Percentiles rank a stretch among this genome's conserved stretches.
Conservation (phyloP, 1,284 basidiomycete species). For the Heterobasidion parviporum region DNA sequence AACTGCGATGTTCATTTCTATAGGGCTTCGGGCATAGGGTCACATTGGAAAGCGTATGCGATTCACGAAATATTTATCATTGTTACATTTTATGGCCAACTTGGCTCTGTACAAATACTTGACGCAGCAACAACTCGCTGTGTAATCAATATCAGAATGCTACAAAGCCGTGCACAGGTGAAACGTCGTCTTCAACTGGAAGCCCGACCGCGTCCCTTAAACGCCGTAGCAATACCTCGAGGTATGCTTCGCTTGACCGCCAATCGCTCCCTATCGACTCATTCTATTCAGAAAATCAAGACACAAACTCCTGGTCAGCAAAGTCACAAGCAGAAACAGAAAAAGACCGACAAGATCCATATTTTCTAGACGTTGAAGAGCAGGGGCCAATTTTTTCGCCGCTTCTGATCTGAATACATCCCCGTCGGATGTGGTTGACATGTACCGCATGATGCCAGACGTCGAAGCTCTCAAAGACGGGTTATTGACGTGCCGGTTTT, state of each 20-base stretch:
- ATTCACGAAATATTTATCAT: neutral
- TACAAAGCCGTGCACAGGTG: neutral
- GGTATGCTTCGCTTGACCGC: slow-evolving; percentile 52
- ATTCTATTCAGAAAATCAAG: slow-evolving; percentile 9
- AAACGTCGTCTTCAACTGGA: slow-evolving; percentile 26
- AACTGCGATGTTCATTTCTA: slow-evolving; percentile 7
- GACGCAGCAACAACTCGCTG: neutral
- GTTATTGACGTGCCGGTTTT: slow-evolving; percentile 28
- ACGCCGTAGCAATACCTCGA: slow-evolving; percentile 63
- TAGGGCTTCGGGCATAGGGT: too few species aligned
- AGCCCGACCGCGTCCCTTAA: slow-evolving; percentile 53
- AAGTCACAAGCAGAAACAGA: slow-evolving; percentile 2
- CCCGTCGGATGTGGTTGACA: slow-evolving; percentile 41
- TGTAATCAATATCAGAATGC: neutral
- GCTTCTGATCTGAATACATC: slow-evolving; percentile 48
- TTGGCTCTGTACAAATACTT: neutral
- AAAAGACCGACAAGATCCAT: slow-evolving; percentile 41
- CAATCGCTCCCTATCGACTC: slow-evolving; percentile 30
- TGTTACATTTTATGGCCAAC: neutral
- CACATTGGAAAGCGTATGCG: neutral
- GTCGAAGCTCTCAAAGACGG: slow-evolving; percentile 32
- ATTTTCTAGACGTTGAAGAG: slow-evolving; percentile 37
- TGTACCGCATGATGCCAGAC: slow-evolving; percentile 43
- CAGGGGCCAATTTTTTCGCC: slow-evolving; percentile 39
- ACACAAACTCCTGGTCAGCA: neutral